These are phyloP conservation scores for Acanthochlamys bracteata DNA, from an alignment of 106 monocot species.

Conservation along the genomic window DNA sequence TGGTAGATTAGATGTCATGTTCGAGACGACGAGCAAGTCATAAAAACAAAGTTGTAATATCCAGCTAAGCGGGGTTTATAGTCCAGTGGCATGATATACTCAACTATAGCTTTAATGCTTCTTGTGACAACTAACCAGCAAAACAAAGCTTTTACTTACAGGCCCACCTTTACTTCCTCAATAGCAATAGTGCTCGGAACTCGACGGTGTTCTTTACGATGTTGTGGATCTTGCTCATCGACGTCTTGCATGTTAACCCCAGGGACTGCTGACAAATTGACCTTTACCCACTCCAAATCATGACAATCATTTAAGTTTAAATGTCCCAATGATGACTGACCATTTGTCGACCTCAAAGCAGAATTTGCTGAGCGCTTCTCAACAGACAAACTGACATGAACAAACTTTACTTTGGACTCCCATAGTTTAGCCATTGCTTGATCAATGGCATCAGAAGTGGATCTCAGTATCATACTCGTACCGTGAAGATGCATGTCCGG, in stretches of 20 bases:
- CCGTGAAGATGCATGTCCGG: conserved; percentile 44
- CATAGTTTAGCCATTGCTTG: conserved; percentile 93
- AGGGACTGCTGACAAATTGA: conserved; percentile 75
- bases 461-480: conserved; percentile 66
- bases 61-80: too few relatives aligned
- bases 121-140: conserved; percentile 4
- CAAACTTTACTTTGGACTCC: conserved; percentile 97
- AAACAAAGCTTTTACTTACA: conserved; percentile 27
- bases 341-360: too few relatives aligned
- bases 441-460: conserved; percentile 94
- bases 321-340: conserved; percentile 12
- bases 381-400: conserved; percentile 74
- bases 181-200: conserved; percentile 99
- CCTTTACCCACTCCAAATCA: conserved; percentile 54
- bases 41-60: too few relatives aligned
- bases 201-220: conserved; percentile 90
- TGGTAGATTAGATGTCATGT: too few relatives aligned
- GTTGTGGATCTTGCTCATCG: conserved; percentile 67
- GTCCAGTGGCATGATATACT: too few relatives aligned
- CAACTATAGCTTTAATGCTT: too few relatives aligned
- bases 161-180: conserved; percentile 99
- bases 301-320: conserved; percentile 16
- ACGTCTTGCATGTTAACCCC: conserved; percentile 98
- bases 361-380: conserved; percentile 27
- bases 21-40: too few relatives aligned